A percentile compares a stretch with the other conserved stretches of the same genome.
Conservation (phyloP, 805 yeast genomes). For the Candida fluviatilis region DNA sequence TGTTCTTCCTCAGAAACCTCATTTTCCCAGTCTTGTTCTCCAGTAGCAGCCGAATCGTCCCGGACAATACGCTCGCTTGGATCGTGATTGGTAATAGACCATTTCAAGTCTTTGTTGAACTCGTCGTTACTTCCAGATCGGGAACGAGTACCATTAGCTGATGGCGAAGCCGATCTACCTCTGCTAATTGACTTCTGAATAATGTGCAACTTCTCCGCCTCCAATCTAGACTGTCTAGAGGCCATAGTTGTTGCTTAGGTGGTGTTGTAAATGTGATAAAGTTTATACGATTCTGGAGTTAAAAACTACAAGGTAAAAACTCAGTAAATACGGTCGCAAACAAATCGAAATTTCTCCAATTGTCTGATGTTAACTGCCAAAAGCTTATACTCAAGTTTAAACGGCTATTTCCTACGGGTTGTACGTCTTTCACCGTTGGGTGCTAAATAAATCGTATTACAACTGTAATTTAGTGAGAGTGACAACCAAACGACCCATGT, state of each 20-base stretch:
- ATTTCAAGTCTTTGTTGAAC: constrained; percentile 43
- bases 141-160: constrained; percentile 22
- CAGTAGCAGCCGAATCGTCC: constrained; percentile 8
- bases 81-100: constrained; percentile 69
- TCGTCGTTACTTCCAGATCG: constrained; percentile 35
- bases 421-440: no score
- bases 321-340: no score
- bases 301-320: no score
- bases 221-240: constrained; percentile 33
- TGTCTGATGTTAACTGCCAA: no score
- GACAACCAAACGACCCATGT: no score
- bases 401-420: no score
- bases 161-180: constrained; percentile 36
- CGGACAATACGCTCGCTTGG: constrained; percentile 60
- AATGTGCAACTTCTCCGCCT: constrained; percentile 39
- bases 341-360: no score
- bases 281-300: background rate
- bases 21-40: constrained; percentile 19
- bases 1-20: constrained; percentile 57
- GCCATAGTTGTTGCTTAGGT: constrained; percentile 17
- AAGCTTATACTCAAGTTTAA: no score
- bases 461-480: no score
- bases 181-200: constrained; percentile 36
- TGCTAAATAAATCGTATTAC: no score
- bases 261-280: background rate